Conservation (phyloP, 2,329 filamentous ascomycete genomes). For the Bretziella fagacearum region DNA sequence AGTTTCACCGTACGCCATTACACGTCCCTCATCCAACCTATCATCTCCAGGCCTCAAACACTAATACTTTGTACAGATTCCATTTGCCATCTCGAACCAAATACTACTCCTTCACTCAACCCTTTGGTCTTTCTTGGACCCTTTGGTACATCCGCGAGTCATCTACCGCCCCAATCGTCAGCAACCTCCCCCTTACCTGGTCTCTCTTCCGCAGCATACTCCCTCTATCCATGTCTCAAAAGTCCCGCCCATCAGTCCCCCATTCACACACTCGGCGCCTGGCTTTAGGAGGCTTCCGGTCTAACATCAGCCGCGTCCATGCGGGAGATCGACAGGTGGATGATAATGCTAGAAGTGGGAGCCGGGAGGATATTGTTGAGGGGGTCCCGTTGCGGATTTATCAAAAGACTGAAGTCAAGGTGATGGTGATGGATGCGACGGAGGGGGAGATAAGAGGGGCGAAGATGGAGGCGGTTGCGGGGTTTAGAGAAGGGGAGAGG, state of each 20-base stretch:
- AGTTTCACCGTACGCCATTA: conserved; percentile 27
- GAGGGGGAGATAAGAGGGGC: not conserved
- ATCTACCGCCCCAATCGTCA: conserved; percentile 28
- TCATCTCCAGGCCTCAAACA: not conserved
- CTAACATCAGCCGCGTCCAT: conserved; percentile 18
- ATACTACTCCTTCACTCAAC: conserved; percentile 26
- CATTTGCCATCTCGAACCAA: conserved; percentile 32
- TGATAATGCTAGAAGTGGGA: conserved; percentile 15
- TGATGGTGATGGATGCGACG: not conserved
- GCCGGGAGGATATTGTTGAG: not conserved
- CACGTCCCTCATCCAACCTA: not conserved
- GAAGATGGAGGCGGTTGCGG: not conserved
- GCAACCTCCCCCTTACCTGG: conserved; percentile 28
- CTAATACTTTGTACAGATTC: conserved; percentile 23
- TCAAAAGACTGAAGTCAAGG: conserved; percentile 15
- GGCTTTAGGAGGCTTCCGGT: conserved; percentile 17
- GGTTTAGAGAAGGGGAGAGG: not conserved
- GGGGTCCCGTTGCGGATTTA: conserved; percentile 19
- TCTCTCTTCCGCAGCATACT: conserved; percentile 24
- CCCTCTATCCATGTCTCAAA: conserved; percentile 21
- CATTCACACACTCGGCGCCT: conserved; percentile 5
- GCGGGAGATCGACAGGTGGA: conserved; percentile 4
- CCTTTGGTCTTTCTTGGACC: conserved; percentile 25
- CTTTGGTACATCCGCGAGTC: conserved; percentile 31
- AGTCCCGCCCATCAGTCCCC: conserved; percentile 19